A percentile compares a stretch with the other conserved stretches of the same genome.
Conservation (phyloP, 1,139 yeast species). For the Suhomyces atakaporum region DNA sequence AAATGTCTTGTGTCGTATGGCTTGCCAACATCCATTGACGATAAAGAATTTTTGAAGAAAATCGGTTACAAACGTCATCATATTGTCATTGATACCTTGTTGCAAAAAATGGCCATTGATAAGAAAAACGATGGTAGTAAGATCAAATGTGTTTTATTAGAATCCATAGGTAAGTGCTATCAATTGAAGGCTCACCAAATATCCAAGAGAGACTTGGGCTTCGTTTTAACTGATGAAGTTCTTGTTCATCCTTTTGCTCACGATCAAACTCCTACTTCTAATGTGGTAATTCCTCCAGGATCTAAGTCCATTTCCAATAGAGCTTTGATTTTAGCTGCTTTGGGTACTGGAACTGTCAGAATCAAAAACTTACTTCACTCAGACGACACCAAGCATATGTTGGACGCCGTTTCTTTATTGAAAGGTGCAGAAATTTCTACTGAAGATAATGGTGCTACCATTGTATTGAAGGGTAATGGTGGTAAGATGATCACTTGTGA, state of each 20-base stretch:
- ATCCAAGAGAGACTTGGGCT: constrained; percentile 74
- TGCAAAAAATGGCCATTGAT: constrained; percentile 90
- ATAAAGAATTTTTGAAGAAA: constrained; percentile 62
- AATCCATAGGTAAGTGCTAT: constrained; percentile 83
- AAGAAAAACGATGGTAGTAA: constrained; percentile 93
- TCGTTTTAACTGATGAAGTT: constrained; percentile 83
- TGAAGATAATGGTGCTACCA: constrained; percentile 86
- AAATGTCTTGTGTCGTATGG: constrained; percentile 85
- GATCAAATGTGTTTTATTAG: constrained; percentile 82
- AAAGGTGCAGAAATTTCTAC: constrained; percentile 80
- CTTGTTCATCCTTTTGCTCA: constrained; percentile 58
- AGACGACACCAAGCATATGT: constrained; percentile 95
- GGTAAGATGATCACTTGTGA: constrained; percentile 66
- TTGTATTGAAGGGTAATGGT: constrained; percentile 85
- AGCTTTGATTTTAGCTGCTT: constrained; percentile 88
- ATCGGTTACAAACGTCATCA: constrained; percentile 59
- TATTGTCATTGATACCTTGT: constrained; percentile 70
- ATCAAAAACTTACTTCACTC: constrained; percentile 86
- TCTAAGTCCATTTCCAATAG: constrained; percentile 96
- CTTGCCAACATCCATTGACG: constrained; percentile 78
- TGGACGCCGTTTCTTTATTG: constrained; percentile 76
- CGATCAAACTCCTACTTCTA: constrained; percentile 41
- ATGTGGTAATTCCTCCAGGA: constrained; percentile 83
- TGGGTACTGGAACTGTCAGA: constrained; percentile 82
- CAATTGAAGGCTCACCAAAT: constrained; percentile 88